Percentiles rank a stretch among this genome's conserved stretches.
phyloP scores from a whole-genome alignment of 495 filamentous ascomycete genomes.

The Neurospora sp. region DNA sequence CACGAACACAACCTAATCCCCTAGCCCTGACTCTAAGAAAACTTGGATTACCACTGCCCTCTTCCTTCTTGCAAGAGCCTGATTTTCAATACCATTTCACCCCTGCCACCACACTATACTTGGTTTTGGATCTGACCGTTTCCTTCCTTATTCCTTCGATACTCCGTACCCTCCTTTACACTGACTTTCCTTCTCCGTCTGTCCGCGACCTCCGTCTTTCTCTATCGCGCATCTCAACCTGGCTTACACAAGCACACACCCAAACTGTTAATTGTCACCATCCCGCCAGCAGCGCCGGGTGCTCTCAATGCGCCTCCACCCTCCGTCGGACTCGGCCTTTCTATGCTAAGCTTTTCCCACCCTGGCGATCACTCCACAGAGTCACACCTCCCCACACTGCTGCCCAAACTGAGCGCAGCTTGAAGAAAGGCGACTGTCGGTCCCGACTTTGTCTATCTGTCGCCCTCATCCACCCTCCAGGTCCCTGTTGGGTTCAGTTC shows the following conservation, averaged over 20 bases:
- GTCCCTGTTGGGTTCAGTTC: background rate
- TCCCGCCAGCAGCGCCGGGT: background rate
- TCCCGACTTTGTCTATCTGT: background rate
- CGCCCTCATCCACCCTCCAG: background rate
- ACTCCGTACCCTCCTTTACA: background rate
- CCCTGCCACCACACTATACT: background rate
- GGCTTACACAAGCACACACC: background rate
- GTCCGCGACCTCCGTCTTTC: background rate
- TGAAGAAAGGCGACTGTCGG: background rate
- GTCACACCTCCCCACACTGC: background rate
- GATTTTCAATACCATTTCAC: background rate
- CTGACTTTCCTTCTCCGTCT: background rate
- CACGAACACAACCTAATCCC: background rate
- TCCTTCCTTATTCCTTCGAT: background rate
- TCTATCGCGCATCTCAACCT: background rate
- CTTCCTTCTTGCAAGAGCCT: background rate
- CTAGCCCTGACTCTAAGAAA: background rate
- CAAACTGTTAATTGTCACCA: background rate
- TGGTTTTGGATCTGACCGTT: background rate
- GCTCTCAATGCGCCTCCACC: background rate
- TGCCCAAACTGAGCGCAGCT: background rate
- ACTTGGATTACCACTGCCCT: background rate
- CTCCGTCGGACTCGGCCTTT: background rate
- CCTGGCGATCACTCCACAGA: constrained; percentile 11
- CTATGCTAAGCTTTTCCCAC: constrained; percentile 12